These are phyloP conservation scores for Suillus alpinus DNA, from an alignment of 768 basidiomycete species.

Conservation along the genomic window DNA sequence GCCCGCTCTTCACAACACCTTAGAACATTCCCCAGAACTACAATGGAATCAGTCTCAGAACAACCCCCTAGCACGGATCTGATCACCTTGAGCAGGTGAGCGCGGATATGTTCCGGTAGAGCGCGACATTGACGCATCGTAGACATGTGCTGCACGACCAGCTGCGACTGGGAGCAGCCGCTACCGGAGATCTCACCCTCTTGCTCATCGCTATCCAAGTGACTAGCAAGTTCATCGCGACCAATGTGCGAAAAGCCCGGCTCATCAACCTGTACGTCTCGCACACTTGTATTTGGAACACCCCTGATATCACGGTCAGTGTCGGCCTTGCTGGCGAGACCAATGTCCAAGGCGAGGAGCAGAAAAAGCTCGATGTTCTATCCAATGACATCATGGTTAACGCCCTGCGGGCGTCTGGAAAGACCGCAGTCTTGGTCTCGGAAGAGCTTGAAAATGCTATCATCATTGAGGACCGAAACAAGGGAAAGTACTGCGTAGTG, in stretches of 20 bases:
- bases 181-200: constrained; percentile 92
- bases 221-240: constrained; percentile 96
- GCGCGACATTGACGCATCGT: constrained; percentile 7
- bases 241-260: constrained; percentile 94
- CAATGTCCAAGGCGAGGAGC: constrained; percentile 97
- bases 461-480: constrained; percentile 77
- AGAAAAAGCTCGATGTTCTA: constrained; percentile 98
- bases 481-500: constrained; percentile 93
- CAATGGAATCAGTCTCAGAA: constrained; percentile 37
- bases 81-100: constrained; percentile 89
- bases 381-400: constrained; percentile 99
- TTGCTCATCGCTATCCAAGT: constrained; percentile 95
- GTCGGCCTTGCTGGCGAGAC: constrained; percentile 95
- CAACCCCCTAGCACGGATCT: constrained; percentile 81
- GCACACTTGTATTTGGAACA: constrained; percentile 2
- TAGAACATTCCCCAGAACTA: constrained; percentile 12
- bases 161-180: constrained; percentile 72
- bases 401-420: constrained; percentile 92
- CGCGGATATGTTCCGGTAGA: constrained; percentile 1
- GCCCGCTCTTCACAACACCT: constrained; percentile 1
- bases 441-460: constrained; percentile 94
- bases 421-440: constrained; percentile 93
- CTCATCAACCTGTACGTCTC: constrained; percentile 89
- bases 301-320: constrained; percentile 38
- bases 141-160: constrained; percentile 91